A percentile compares a stretch with the other conserved stretches of the same genome.
phyloP scores from a whole-genome alignment of 208 protist species.

The Leishmania arabica region DNA sequence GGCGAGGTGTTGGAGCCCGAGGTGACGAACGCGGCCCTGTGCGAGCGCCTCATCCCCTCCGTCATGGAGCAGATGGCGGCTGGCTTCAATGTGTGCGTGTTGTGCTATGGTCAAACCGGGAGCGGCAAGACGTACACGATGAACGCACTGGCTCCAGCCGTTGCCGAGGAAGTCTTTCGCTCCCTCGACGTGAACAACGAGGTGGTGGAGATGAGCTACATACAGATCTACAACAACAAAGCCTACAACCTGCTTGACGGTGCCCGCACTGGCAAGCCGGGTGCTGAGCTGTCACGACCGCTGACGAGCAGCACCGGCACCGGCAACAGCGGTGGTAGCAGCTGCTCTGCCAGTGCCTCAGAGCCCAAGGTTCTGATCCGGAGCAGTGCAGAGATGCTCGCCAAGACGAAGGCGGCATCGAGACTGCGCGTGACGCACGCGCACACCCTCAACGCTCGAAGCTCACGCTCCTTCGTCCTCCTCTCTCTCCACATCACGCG shows the following conservation, averaged over 20 bases:
- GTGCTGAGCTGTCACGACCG: slow-evolving; percentile 32
- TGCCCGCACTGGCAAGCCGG: slow-evolving; percentile 12
- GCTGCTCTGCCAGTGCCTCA: background rate
- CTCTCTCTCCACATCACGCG: slow-evolving; percentile 71
- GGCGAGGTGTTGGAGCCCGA: slow-evolving; percentile 52
- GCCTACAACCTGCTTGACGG: slow-evolving; percentile 67
- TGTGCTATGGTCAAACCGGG: slow-evolving; percentile 91
- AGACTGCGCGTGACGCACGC: slow-evolving; percentile 44
- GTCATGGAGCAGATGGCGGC: slow-evolving; percentile 59
- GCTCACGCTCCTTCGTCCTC: slow-evolving; percentile 65
- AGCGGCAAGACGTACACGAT: slow-evolving; percentile 93
- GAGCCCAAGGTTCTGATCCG: slow-evolving; percentile 60
- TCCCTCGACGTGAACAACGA: slow-evolving; percentile 44
- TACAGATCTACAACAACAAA: slow-evolving; percentile 78
- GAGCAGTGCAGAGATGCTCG: slow-evolving; percentile 33
- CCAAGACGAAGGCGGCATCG: slow-evolving; percentile 36
- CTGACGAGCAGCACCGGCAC: background rate
- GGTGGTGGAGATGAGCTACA: slow-evolving; percentile 76
- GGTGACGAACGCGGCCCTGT: slow-evolving; percentile 54
- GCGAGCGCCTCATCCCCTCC: slow-evolving; percentile 49
- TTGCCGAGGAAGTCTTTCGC: slow-evolving; percentile 53
- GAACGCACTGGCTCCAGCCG: slow-evolving; percentile 57
- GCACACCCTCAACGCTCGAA: slow-evolving; percentile 59
- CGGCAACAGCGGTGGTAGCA: slow-evolving; percentile 9
- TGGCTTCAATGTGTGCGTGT: slow-evolving; percentile 62